Evolutionary conservation across 257 asterid species (phyloP), one percentile per base, ranked within the genome.

Genomic region (Mitragyna speciosa): DNA sequence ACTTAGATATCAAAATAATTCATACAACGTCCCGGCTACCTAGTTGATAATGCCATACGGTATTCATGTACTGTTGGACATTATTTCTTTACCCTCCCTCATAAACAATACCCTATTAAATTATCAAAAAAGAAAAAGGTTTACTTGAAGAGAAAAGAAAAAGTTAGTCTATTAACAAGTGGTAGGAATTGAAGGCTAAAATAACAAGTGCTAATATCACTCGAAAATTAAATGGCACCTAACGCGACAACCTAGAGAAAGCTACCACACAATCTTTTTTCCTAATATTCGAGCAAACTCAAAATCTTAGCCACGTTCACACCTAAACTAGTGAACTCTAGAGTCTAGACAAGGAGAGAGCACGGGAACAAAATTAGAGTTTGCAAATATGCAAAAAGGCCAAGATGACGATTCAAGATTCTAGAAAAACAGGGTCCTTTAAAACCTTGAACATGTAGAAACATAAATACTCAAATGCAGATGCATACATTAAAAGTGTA

Each of bases 211-310:
- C 52, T 73, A 36, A 75, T 16, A 47, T 81, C 65, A 14, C 14
- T 11, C 8, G 80, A 82, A 74, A 67, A 78, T 47, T 78, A 82
- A 67, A 78, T 58, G 73, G 61, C 77, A 82, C 82, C 80, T 78
- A 78, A 68, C 85, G 15, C 64, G 33, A 76, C 82, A 64, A 56
- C 68, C 75, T 22, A 73, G 49, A 69, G 76, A 78, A 36, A 82
- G 71, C 80, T 58, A 77, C 75, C 48, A 22, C 17, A 56, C 51
- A 56, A 41, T 75, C 72, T 28, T 15, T 43, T 81, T 52, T 70
- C 45, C 56, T 58, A 24, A 75, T 65, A 66, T 80, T 71, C 64
- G 72, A 52, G 79, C 76, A 47, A 72, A 63, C 63, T 76, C 78
- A 49, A 33, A 15, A 69, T 54, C 43, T 12, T 2, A 19, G 24